phyloP scores from a whole-genome alignment of 257 asterid species.

The Primulina huaijiensis region DNA sequence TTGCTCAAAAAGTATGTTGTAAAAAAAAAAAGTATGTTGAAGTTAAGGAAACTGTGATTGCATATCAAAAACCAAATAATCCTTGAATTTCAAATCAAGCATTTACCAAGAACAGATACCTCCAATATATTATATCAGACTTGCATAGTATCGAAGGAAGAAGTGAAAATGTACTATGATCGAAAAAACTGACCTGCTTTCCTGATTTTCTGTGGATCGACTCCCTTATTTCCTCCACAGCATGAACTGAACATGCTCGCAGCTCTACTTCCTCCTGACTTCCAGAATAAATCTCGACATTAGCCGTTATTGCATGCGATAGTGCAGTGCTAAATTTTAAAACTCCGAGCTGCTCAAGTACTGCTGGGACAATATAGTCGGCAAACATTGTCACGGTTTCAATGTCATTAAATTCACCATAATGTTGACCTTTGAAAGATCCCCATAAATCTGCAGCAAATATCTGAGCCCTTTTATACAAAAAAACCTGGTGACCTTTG shows the following conservation, averaged over 20 bases:
- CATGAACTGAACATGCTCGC: slow-evolving; percentile 86
- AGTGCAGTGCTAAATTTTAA: slow-evolving; percentile 63
- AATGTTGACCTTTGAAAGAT: slow-evolving; percentile 86
- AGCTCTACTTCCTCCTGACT: slow-evolving; percentile 97
- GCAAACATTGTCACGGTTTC: slow-evolving; percentile 88
- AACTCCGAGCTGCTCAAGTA: slow-evolving; percentile 87
- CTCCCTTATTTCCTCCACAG: slow-evolving; percentile 89
- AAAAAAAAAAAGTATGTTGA: neutral
- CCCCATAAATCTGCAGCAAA: slow-evolving; percentile 98
- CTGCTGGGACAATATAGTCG: slow-evolving; percentile 94
- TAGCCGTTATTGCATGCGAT: slow-evolving; percentile 25
- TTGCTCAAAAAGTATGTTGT: neutral
- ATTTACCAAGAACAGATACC: neutral
- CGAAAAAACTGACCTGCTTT: slow-evolving; percentile 55
- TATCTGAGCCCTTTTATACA: slow-evolving; percentile 98
- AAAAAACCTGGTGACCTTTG: slow-evolving; percentile 93
- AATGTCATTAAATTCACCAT: slow-evolving; percentile 77
- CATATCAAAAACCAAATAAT: neutral
- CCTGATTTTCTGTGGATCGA: slow-evolving; percentile 55
- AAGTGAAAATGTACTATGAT: slow-evolving; percentile 10
- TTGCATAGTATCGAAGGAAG: neutral
- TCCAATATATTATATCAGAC: slow-evolving; percentile 1
- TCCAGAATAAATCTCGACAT: slow-evolving; percentile 66
- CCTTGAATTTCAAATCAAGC: slow-evolving; percentile 3
- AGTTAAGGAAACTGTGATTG: neutral